These are phyloP conservation scores for Verbascum thapsus DNA, from an alignment of 257 asterid species.

Conservation along the genomic window DNA sequence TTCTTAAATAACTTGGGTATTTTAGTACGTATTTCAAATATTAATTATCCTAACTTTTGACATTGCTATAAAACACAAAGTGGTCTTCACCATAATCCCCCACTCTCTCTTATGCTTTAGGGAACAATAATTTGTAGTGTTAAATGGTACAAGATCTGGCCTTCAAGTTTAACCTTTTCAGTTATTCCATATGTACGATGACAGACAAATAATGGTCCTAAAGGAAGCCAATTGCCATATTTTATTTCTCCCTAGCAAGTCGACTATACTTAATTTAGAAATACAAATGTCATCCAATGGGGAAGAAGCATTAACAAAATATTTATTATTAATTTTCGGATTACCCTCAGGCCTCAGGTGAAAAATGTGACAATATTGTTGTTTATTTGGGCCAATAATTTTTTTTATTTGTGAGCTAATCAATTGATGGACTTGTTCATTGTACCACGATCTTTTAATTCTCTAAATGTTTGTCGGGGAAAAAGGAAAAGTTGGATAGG, in stretches of 20 bases:
- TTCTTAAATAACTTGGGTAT: no score
- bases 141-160: neutral
- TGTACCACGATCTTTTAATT: no score
- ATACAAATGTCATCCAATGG: neutral
- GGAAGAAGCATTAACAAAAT: neutral
- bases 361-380: neutral
- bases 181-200: neutral
- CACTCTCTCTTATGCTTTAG: neutral
- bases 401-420: neutral
- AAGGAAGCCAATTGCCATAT: neutral
- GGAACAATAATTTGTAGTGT: neutral
- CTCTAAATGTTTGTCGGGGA: no score
- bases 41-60: no score
- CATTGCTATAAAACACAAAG: no score
- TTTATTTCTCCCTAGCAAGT: neutral
- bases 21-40: no score
- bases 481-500: no score
- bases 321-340: neutral
- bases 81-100: no score
- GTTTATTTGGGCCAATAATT: neutral
- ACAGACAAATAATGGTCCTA: neutral
- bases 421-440: no score
- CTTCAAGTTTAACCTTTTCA: neutral
- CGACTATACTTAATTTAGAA: no score
- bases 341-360: constrained; percentile 4